phyloP scores from a whole-genome alignment of 1,284 basidiomycete species.

The Microbotryum lychnidis-dioicae region DNA sequence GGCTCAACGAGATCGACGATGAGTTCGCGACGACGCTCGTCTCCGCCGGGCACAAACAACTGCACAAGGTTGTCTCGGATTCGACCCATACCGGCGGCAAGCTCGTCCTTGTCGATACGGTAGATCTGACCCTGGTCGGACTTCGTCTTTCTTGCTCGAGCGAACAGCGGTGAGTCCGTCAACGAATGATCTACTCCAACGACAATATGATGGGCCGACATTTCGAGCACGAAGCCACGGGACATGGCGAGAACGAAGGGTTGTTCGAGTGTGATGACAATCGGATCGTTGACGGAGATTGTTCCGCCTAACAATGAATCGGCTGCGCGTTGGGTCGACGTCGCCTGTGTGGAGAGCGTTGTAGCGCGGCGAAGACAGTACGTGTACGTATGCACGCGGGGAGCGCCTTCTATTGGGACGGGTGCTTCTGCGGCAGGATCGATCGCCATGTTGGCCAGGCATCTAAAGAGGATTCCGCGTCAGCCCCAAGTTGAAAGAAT shows the following conservation, averaged over 20 bases:
- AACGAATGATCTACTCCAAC: slow-evolving; percentile 75
- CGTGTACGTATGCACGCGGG: slow-evolving; percentile 47
- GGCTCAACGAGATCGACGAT: slow-evolving; percentile 76
- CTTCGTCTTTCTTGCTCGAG: background rate
- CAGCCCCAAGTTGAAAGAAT: background rate
- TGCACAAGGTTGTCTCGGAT: slow-evolving; percentile 84
- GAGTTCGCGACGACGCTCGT: slow-evolving; percentile 57
- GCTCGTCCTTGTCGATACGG: slow-evolving; percentile 88
- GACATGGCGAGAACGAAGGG: slow-evolving; percentile 74
- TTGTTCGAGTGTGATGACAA: slow-evolving; percentile 70
- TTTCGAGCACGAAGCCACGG: slow-evolving; percentile 69
- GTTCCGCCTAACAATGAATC: slow-evolving; percentile 65
- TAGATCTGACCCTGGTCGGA: slow-evolving; percentile 48
- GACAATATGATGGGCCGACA: slow-evolving; percentile 57
- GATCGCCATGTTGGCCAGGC: slow-evolving; percentile 70
- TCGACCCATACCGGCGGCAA: slow-evolving; percentile 73
- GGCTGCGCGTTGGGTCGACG: slow-evolving; percentile 5
- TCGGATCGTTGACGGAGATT: slow-evolving; percentile 67
- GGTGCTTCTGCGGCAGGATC: slow-evolving; percentile 38
- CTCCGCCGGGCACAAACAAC: slow-evolving; percentile 64
- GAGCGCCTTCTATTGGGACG: slow-evolving; percentile 43
- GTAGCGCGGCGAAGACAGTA: slow-evolving; percentile 51
- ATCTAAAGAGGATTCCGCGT: slow-evolving; percentile 31
- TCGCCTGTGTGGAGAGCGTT: slow-evolving; percentile 15
- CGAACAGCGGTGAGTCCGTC: slow-evolving; percentile 40